Evolutionary conservation across 2,329 filamentous ascomycete genomes (phyloP), one percentile per base, ranked within the genome.

Genomic region (Penicillium sp.): DNA sequence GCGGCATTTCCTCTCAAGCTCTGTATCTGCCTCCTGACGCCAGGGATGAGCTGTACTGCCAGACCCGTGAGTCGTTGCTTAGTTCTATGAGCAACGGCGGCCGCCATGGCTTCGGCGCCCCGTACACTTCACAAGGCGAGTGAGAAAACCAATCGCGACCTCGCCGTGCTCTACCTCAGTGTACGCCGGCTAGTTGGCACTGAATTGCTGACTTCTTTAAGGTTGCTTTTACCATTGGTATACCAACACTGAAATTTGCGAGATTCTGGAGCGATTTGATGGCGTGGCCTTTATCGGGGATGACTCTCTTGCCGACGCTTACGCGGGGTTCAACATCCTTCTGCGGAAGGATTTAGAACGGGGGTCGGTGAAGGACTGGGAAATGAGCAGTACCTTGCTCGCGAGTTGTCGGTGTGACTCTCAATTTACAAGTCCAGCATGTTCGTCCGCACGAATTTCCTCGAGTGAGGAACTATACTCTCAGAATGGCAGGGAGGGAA

Each of bases 161-260:
- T 67, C 17, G 9, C 45, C 45, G n/a, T 4, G 26, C 26, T 26
- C 26, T 26, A 26, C 26, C 26, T 26, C 26, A 26, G 5, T 26
- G 11, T n/a, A 26, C 45, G 21, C 23, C 7, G 13, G 19, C 47
- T 17, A 26, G n/a, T 48, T 48, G 23, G 17, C n/a, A 13, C 17
- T 30, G 3, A 26, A 29, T 46, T 31, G 64, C 65, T 62, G 55
- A 66, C 60, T 35, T 15, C 41, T 21, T 17, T 8, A 75, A 70
- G 77, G 70, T 31, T 82, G 79, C 62, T 76, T 76, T 54, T 81
- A 81, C 63, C 75, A 71, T 49, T 82, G 80, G 79, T 81, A 78
- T 62, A 70, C 74, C 7, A 71, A 73, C 3, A 59, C 69, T 8
- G 78, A 82, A 59, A 78, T 81, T 48, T 82, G 80, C 66, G 77